These are phyloP conservation scores for Malassezia arunalokei DNA, from an alignment of 1,284 basidiomycete genomes.

Conservation along the genomic window DNA sequence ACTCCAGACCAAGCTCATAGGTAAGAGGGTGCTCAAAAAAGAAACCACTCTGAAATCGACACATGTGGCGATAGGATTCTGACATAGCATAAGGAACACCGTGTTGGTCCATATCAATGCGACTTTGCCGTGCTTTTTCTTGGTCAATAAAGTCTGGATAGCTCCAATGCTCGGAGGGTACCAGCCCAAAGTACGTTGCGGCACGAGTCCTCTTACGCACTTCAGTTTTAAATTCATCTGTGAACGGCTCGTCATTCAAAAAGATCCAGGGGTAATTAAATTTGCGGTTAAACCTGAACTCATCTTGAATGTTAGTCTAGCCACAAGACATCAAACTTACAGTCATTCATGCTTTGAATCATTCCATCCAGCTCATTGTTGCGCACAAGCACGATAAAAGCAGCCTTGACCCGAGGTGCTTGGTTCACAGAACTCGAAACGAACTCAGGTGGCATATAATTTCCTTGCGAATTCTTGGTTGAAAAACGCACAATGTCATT, in stretches of 20 bases:
- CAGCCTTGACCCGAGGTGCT: slow-evolving; percentile 41
- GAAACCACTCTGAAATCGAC: slow-evolving; percentile 84
- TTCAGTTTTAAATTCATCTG: slow-evolving; percentile 45
- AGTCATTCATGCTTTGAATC: slow-evolving; percentile 25
- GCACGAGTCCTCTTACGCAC: slow-evolving; percentile 36
- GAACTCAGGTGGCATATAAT: slow-evolving; percentile 37
- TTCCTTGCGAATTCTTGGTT: slow-evolving; percentile 31
- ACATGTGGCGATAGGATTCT: slow-evolving; percentile 54
- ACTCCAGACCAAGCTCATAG: slow-evolving; percentile 59
- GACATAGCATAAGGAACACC: slow-evolving; percentile 75
- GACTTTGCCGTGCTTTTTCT: slow-evolving; percentile 54
- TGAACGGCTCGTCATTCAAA: slow-evolving; percentile 46
- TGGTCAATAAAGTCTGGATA: slow-evolving; percentile 61
- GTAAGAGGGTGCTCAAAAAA: slow-evolving; percentile 48
- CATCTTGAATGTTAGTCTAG: slow-evolving; percentile 1
- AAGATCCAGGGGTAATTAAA: slow-evolving; percentile 48
- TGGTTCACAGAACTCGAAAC: slow-evolving; percentile 31
- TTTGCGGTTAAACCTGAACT: slow-evolving; percentile 41
- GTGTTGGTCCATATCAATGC: slow-evolving; percentile 56
- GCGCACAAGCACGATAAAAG: slow-evolving; percentile 44
- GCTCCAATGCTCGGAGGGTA: slow-evolving; percentile 68
- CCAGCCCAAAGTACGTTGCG: slow-evolving; percentile 58
- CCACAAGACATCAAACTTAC: slow-evolving; percentile 2
- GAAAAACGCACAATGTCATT: slow-evolving; percentile 34
- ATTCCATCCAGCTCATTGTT: slow-evolving; percentile 42